Evolutionary conservation across 2,329 filamentous ascomycete species (phyloP).

Genomic region (Nigrospora oryzae): DNA sequence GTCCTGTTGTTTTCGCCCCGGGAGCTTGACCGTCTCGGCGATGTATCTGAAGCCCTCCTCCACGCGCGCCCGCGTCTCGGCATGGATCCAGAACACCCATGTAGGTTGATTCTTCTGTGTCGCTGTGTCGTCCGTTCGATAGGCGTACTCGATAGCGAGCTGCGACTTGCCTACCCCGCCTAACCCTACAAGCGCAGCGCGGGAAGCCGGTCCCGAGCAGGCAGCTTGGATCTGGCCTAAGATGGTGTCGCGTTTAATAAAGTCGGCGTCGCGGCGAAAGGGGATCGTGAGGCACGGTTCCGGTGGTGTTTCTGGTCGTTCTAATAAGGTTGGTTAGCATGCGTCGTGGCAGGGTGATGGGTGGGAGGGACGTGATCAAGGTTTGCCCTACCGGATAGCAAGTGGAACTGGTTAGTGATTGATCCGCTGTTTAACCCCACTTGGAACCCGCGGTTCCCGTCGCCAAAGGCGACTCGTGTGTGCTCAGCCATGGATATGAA

Average conservation of each 20-base stretch:
- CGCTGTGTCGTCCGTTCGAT: conserved; percentile 5
- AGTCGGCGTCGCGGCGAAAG: conserved; percentile 2
- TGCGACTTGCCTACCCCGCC: conserved; percentile 4
- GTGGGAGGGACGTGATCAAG: too few relatives aligned
- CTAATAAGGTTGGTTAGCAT: conserved; percentile 8
- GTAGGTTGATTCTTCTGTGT: not conserved
- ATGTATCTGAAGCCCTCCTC: conserved; percentile 21
- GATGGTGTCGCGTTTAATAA: not conserved
- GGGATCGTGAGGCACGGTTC: not conserved
- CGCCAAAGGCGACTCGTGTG: not conserved
- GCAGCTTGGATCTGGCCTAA: not conserved
- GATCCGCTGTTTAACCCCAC: not conserved
- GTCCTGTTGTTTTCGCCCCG: conserved; percentile 12
- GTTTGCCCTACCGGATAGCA: too few relatives aligned
- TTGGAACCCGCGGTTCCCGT: not conserved
- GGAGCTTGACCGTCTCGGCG: conserved; percentile 16
- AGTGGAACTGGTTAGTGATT: not conserved
- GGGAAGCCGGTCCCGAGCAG: not conserved
- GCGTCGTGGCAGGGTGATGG: too few relatives aligned
- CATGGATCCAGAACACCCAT: conserved; percentile 26
- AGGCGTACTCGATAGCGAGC: conserved; percentile 7
- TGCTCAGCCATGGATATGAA: too few relatives aligned
- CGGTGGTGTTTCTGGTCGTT: conserved; percentile 1
- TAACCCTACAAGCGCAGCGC: conserved; percentile 1
- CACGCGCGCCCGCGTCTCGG: conserved; percentile 17